Base-by-base conservation (phyloP, 139 green algal species). In the Chlorella sp. region DNA sequence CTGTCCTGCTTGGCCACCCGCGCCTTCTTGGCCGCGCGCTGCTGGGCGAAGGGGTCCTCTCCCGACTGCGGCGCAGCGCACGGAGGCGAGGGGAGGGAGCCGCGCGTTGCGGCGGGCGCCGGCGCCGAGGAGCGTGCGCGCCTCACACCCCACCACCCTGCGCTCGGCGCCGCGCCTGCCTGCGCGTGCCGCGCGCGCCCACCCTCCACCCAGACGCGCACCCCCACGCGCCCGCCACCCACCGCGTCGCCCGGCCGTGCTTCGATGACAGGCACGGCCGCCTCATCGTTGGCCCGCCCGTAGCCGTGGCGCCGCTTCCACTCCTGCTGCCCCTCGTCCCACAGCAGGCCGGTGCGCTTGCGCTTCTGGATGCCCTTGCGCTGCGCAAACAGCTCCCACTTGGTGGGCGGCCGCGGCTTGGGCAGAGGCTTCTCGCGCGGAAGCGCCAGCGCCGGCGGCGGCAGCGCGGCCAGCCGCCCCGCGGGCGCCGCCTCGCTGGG, bases 361-460 rank as follows among this genome's bases (percentile, higher is more conserved):
- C 62, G 78, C 64, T 92, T 94, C 73, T 92, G 45, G 61, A 99
- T 99, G 71, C 95, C 95, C 87, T 98, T 98, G 73, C 92, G 74
- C 84, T 94, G 79, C 27, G 95, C 95, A 87, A 98, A 98, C 66
- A 91, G 77, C 86, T 98, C 89, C 95, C 95, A 98, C 77, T 91
- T 93, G 14, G 95, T 98, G 29, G 91, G 84, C 3, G 87, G 82
- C 62, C 90, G 90, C 17, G 90, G 84, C 78, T 91, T 93, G 27
- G 95, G 95, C 50, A 97, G 67, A 23, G 94, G 94, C 85, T 95
- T 95, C 40, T 87, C 81, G 0, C 95, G 79, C 0, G 95, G 95
- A 66, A 98, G 80, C 25, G 45, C 68, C 21, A 89, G 94, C 46
- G 71, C 86, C 25, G 91, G 88, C 2, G 74, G 15, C 19, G 95